Base-by-base conservation (phyloP, 192 early-diverging fungal genomes). In the Pilobolus umbonatus region DNA sequence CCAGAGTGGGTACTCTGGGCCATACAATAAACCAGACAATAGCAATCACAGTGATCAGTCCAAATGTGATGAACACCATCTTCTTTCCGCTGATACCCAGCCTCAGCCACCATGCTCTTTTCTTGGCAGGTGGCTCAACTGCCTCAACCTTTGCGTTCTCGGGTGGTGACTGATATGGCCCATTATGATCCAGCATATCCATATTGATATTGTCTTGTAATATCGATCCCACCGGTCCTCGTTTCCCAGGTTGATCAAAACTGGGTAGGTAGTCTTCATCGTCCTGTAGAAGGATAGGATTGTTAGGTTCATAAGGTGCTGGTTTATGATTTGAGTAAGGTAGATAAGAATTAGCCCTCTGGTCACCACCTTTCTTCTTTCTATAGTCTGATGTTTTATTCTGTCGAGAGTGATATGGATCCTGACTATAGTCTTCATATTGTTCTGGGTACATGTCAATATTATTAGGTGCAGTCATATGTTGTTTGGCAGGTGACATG, bases 11-110 rank as follows among this genome's bases (percentile, higher is more conserved):
- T 5, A 29, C 36, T 19, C 67, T 55, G 0, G 67, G 67, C 56
- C 67, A 69, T 34, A 69, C 67, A 60, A 69, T 60, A 24, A 55
- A 69, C 54, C 60, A 58, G 34, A 63, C 30, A 11, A 69, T 25
- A 17, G 28, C 61, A 11, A 63, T 38, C 15, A 63, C 10, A 10
- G 57, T 35, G 40, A 62, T 40, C n/a, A 62, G 48, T 0, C 29
- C 31, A 62, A 61, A 55, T 34, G 35, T 40, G 15, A 49, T 25
- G 15, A 49, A 28, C 15, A 55, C 0, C 3, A 38, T 14, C 38
- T 63, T 57, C 15, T 55, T 47, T 17, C 47, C 45, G 36, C 44
- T 29, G 6, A 45, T 57, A 17, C 42, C 40, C 25, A 53, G 35
- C 24, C 43, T 39, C 9, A 22, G 5, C n/a, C 21, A 52, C 36